Evolutionary conservation across 805 yeast genomes (phyloP).

Genomic region (Lachancea thermotolerans): DNA sequence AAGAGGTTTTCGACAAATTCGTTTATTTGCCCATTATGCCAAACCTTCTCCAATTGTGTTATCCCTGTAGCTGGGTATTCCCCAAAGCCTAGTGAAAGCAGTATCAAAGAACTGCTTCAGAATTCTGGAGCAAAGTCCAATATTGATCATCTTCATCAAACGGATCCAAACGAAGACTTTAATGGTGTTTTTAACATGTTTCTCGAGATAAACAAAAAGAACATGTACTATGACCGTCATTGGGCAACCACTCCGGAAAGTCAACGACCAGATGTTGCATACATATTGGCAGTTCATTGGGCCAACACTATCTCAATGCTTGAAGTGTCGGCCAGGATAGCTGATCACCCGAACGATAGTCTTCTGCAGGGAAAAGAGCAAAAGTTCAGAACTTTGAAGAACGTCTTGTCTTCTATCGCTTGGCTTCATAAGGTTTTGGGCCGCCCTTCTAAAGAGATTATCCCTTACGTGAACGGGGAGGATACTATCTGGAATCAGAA

Average conservation of each 20-base stretch:
- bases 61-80: conserved; percentile 23
- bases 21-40: conserved; percentile 91
- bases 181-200: conserved; percentile 5
- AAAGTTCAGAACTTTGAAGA: conserved; percentile 33
- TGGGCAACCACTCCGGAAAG: conserved; percentile 11
- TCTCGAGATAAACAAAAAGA: conserved; percentile 7
- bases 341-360: conserved; percentile 28
- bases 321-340: conserved; percentile 54
- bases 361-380: conserved; percentile 35
- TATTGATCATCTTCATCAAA: background rate
- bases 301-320: conserved; percentile 47
- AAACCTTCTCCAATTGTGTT: conserved; percentile 46
- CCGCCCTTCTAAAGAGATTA: conserved; percentile 14
- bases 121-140: background rate
- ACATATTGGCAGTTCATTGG: conserved; percentile 23
- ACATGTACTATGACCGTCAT: conserved; percentile 7
- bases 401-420: conserved; percentile 23
- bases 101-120: background rate
- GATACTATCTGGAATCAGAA: conserved; percentile 17
- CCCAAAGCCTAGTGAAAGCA: conserved; percentile 1
- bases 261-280: conserved; percentile 15
- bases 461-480: conserved; percentile 14
- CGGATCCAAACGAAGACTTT: conserved; percentile 1
- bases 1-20: conserved; percentile 52
- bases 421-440: conserved; percentile 19